Evolutionary conservation across 768 basidiomycete genomes (phyloP).

Genomic region (Lactarius indigo): DNA sequence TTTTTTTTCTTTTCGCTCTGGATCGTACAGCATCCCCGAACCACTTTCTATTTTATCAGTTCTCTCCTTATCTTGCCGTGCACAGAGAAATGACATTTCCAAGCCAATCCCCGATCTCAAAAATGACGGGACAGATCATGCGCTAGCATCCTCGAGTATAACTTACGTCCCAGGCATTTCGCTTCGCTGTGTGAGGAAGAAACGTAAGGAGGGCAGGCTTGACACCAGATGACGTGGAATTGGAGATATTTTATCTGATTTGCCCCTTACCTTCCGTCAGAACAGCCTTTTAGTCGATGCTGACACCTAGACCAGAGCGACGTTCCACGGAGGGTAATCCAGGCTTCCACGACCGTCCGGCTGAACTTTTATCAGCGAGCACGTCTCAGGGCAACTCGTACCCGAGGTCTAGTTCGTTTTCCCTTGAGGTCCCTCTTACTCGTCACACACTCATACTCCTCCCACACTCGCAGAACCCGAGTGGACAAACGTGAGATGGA

Average conservation of each 20-base stretch:
- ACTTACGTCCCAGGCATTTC: slow-evolving; percentile 2
- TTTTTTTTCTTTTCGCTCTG: not conserved
- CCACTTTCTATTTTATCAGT: not conserved
- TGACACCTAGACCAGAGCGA: not conserved
- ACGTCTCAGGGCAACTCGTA: not conserved
- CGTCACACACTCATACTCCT: not conserved
- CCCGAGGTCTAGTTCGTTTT: slow-evolving; percentile 11
- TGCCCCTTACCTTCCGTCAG: slow-evolving; percentile 7
- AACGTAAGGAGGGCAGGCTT: not conserved
- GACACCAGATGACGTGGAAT: not conserved
- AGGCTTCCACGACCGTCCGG: not conserved
- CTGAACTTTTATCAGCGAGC: not conserved
- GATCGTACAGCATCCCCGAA: not conserved
- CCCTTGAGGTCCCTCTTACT: not conserved
- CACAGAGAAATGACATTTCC: not conserved
- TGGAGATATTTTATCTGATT: not conserved
- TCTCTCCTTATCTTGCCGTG: not conserved
- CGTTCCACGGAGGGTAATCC: slow-evolving; percentile 8
- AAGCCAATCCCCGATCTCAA: not conserved
- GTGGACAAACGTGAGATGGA: not conserved
- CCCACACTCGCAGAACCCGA: not conserved
- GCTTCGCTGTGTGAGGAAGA: slow-evolving; percentile 1
- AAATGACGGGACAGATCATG: not conserved
- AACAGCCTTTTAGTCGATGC: slow-evolving; percentile 7
- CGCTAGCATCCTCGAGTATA: not conserved